These are phyloP conservation scores for Fragilaria crotonensis DNA, from an alignment of 108 stramenopile genomes.

Conservation along the genomic window DNA sequence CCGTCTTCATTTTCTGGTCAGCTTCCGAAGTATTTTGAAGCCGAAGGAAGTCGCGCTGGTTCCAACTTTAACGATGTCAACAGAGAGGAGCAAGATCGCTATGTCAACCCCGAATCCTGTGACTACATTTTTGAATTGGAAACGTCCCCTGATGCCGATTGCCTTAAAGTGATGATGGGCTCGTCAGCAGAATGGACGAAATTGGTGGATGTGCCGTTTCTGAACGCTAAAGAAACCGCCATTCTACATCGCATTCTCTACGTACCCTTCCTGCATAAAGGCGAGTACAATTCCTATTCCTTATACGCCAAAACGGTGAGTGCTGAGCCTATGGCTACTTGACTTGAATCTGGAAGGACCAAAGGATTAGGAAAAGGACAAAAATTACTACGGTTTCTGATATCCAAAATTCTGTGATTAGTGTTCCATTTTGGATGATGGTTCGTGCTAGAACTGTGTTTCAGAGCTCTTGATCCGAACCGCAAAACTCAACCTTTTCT, in stretches of 20 bases:
- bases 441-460: background rate
- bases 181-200: slow-evolving; percentile 17
- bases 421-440: slow-evolving; percentile 7
- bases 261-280: slow-evolving; percentile 35
- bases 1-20: slow-evolving; percentile 85
- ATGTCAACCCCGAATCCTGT: slow-evolving; percentile 44
- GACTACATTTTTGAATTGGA: slow-evolving; percentile 71
- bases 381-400: slow-evolving; percentile 18
- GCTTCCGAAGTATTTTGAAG: slow-evolving; percentile 81
- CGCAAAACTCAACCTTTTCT: slow-evolving; percentile 2
- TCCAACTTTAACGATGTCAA: slow-evolving; percentile 78
- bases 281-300: slow-evolving; percentile 15
- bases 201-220: slow-evolving; percentile 24
- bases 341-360: background rate
- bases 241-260: slow-evolving; percentile 44
- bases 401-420: background rate
- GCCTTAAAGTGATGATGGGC: slow-evolving; percentile 5
- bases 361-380: slow-evolving; percentile 9
- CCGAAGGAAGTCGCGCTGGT: slow-evolving; percentile 36
- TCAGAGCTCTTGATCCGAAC: background rate
- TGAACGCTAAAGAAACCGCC: slow-evolving; percentile 30
- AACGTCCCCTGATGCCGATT: slow-evolving; percentile 12
- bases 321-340: background rate
- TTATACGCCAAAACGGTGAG: slow-evolving; percentile 5
- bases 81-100: slow-evolving; percentile 56